These are phyloP conservation scores for Cercophora sp. DNA, from an alignment of 495 filamentous ascomycete genomes.

Conservation along the genomic window DNA sequence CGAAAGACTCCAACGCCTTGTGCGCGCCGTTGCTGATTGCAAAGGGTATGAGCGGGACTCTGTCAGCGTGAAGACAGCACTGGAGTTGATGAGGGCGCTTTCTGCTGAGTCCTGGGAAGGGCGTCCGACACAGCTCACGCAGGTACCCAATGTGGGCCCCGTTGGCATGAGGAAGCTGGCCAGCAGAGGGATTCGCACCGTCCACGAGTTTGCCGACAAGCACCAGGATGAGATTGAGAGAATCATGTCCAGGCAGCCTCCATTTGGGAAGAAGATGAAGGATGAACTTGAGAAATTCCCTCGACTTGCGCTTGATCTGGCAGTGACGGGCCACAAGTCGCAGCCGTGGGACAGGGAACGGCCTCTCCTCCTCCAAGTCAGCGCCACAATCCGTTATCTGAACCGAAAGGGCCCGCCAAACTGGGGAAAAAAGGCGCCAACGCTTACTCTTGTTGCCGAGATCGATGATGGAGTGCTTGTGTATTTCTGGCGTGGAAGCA, in stretches of 20 bases:
- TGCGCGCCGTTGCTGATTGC: conserved; percentile 85
- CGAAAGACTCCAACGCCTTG: conserved; percentile 65
- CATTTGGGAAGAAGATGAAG: conserved; percentile 71
- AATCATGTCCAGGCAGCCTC: conserved; percentile 72
- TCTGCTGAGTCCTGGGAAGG: conserved; percentile 82
- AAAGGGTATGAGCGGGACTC: conserved; percentile 66
- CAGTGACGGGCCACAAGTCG: conserved; percentile 23
- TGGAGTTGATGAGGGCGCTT: conserved; percentile 77
- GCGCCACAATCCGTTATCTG: conserved; percentile 65
- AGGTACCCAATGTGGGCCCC: conserved; percentile 77
- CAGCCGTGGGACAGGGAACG: conserved; percentile 14
- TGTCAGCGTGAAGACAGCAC: conserved; percentile 59
- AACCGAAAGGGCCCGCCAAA: conserved; percentile 60
- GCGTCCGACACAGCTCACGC: conserved; percentile 77
- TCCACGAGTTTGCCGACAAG: conserved; percentile 65
- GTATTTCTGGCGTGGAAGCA: conserved; percentile 74
- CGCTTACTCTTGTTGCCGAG: conserved; percentile 72
- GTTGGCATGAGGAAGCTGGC: conserved; percentile 75
- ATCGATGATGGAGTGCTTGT: conserved; percentile 68
- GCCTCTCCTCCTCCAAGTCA: conserved; percentile 56
- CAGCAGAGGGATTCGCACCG: conserved; percentile 61
- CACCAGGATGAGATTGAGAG: conserved; percentile 72
- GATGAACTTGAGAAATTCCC: conserved; percentile 68
- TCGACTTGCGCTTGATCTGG: conserved; percentile 55
- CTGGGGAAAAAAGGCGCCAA: conserved; percentile 60